Evolutionary conservation across 495 filamentous ascomycete species (phyloP).

Genomic region (Usnea hakonensis): DNA sequence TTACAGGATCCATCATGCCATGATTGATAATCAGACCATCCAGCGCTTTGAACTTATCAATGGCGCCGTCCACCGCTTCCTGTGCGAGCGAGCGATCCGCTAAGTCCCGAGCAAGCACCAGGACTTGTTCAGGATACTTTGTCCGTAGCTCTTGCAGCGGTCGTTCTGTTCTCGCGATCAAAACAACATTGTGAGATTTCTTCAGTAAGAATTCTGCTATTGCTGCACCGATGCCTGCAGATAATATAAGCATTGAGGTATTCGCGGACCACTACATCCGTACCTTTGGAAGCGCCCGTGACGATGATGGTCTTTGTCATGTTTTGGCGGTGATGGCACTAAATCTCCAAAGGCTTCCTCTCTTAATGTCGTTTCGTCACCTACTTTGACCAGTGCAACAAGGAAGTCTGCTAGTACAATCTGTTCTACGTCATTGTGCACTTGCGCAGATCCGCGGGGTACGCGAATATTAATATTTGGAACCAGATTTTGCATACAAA

Average conservation of each 20-base stretch:
- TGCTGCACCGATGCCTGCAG: conserved; percentile 74
- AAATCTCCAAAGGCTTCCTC: too few relatives aligned
- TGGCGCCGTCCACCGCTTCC: conserved; percentile 54
- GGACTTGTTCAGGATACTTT: conserved; percentile 58
- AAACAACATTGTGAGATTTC: conserved; percentile 59
- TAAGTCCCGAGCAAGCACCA: conserved; percentile 69
- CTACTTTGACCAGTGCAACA: too few relatives aligned
- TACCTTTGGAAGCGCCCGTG: conserved; percentile 57
- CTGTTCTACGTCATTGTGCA: neutral
- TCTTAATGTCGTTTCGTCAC: too few relatives aligned
- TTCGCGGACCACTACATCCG: neutral
- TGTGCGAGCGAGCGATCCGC: conserved; percentile 53
- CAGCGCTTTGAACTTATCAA: conserved; percentile 58
- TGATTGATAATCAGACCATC: conserved; percentile 88
- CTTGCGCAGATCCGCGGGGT: conserved; percentile 10
- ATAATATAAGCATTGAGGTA: conserved; percentile 1
- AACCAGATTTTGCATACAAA: neutral
- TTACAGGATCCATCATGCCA: conserved; percentile 71
- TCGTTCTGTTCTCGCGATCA: conserved; percentile 62
- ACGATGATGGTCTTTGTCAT: conserved; percentile 51
- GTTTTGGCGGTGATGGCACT: neutral
- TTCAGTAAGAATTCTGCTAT: conserved; percentile 64
- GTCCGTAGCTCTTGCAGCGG: conserved; percentile 59
- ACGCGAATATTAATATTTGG: neutral
- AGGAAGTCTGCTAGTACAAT: neutral